A percentile compares a stretch with the other conserved stretches of the same genome.
phyloP scores from a whole-genome alignment of 2,329 filamentous ascomycete genomes.

The Diaporthe velutina region DNA sequence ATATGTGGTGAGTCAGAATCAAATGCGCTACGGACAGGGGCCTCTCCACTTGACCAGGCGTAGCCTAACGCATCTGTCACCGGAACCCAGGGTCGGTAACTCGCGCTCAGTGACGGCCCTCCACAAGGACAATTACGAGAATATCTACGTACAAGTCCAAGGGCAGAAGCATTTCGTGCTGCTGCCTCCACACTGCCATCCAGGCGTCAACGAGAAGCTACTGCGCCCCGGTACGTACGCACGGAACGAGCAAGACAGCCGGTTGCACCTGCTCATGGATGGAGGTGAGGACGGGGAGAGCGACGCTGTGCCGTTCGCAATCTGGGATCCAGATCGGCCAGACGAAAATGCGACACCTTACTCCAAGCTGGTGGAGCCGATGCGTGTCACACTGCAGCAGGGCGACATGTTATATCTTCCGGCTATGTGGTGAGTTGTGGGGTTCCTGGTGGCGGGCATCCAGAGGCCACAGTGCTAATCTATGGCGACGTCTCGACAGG shows the following conservation, averaged over 20 bases:
- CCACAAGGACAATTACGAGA: conserved; percentile 89
- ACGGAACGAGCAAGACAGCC: conserved; percentile 49
- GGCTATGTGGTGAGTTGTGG: conserved; percentile 75
- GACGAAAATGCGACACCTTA: conserved; percentile 65
- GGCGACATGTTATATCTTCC: conserved; percentile 89
- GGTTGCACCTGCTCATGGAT: conserved; percentile 47
- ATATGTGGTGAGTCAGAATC: conserved; percentile 68
- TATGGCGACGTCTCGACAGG: conserved; percentile 52
- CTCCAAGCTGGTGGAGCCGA: conserved; percentile 69
- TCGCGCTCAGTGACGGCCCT: conserved; percentile 76
- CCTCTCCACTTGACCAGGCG: not conserved
- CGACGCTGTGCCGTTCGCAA: conserved; percentile 73
- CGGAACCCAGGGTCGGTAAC: conserved; percentile 73
- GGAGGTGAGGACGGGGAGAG: conserved; percentile 48
- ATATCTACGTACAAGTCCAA: conserved; percentile 82
- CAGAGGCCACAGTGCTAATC: not conserved
- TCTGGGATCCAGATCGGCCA: conserved; percentile 79
- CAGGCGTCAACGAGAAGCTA: conserved; percentile 75
- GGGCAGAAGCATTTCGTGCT: conserved; percentile 82
- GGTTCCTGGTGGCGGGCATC: not conserved
- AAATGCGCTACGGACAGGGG: not conserved
- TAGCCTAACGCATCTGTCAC: not conserved
- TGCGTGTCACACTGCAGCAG: conserved; percentile 76
- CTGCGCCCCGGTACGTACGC: conserved; percentile 72
- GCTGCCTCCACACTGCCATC: conserved; percentile 77